phyloP scores from a whole-genome alignment of 805 yeast genomes.

The Saturnispora zaruensis region DNA sequence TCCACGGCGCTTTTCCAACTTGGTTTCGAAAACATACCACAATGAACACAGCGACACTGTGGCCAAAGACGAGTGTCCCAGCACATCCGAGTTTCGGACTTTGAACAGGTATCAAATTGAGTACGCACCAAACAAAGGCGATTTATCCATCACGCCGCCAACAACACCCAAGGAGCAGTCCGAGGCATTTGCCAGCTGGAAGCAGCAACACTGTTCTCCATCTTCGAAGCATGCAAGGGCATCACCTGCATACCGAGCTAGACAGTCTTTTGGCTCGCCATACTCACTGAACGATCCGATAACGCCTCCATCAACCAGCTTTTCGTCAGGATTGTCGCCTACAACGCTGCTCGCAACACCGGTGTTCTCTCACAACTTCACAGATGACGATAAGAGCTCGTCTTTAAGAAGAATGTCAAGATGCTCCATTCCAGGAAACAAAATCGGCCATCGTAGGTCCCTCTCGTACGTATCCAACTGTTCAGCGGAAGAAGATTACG shows the following conservation, averaged over 20 bases:
- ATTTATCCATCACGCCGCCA: neutral
- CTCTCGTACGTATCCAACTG: neutral
- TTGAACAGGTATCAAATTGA: neutral
- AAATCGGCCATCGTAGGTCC: conserved; percentile 4
- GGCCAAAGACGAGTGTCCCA: neutral
- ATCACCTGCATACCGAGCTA: neutral
- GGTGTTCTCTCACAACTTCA: neutral
- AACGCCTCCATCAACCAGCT: neutral
- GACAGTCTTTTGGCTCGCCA: neutral
- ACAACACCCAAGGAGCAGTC: neutral
- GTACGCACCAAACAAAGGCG: neutral
- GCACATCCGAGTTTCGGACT: neutral
- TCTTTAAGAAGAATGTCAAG: conserved; percentile 3
- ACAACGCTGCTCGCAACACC: neutral
- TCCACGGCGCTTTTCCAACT: neutral
- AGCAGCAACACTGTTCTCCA: neutral
- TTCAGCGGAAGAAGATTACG: neutral
- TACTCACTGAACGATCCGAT: neutral
- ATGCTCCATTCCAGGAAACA: conserved; percentile 1
- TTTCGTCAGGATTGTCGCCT: neutral
- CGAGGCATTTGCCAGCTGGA: neutral
- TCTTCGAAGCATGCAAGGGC: neutral
- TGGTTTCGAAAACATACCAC: neutral
- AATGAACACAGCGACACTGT: neutral
- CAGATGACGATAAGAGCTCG: neutral